Base-by-base conservation (phyloP, 768 basidiomycete genomes). In the Russula brevipes region DNA sequence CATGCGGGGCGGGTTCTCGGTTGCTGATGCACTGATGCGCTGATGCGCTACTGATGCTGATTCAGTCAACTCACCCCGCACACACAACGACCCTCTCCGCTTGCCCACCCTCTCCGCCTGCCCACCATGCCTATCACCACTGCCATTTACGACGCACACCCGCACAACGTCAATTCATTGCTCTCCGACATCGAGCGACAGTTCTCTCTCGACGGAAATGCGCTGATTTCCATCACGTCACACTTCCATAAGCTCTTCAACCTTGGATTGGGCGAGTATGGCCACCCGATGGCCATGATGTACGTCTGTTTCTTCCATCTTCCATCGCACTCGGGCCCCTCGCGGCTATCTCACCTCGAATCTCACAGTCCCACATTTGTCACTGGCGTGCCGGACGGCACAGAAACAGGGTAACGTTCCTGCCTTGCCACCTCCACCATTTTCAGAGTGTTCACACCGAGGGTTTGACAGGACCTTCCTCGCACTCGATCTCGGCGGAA, bases 401-500 rank as follows among this genome's bases (percentile, higher is more conserved):
- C 87, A 55, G 97, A 99, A 76, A 89, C 84, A 61, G 97, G 97
- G 93, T 94, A 70, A 83, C 73, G 16, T 31, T 54, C 24, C 59
- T 49, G 36, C 45, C 38, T 57, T 52, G 30, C 45, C 11, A 36
- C 45, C 53, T 17, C n/a, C 14, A 5, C 12, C 45, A 8, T 30
- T 46, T 52, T 30, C 19, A 11, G 30, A 0, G 14, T 11, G 12
- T 10, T 24, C 35, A 39, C 19, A 36, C 59, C 53, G 24, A 24
- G 36, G 41, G 33, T 41, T 69, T 47, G 35, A 42, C 69, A 97
- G 94, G 50, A 97, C 94, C 6, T 99, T 97, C 76, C 84, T 99
- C 57, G 95, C 97, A 4, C 81, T 99, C 24, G 96, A 99, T 78
- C 83, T 99, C 19, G 97, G 97, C 46, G 97, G 97, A 60, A 99